Evolutionary conservation across 2,329 filamentous ascomycete species (phyloP).

Genomic region (Pleomassaria siparia): DNA sequence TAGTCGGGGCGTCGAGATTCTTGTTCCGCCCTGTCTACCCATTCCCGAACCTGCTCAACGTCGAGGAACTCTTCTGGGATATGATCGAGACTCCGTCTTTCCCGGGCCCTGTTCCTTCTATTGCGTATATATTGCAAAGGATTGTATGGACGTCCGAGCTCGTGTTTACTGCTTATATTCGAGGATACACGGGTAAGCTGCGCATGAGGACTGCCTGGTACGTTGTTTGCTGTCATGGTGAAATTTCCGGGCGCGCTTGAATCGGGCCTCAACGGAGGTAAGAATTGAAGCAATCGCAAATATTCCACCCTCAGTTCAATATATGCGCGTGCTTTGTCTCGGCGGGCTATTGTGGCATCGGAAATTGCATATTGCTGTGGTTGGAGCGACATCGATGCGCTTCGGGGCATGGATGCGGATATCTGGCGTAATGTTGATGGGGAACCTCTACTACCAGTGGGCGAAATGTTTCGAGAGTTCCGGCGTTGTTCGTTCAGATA

Average conservation of each 20-base stretch:
- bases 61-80: constrained; percentile 77
- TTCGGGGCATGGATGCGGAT: constrained; percentile 28
- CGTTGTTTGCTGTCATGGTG: constrained; percentile 40
- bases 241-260: constrained; percentile 46
- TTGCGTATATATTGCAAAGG: constrained; percentile 92
- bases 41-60: constrained; percentile 68
- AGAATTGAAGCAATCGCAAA: constrained; percentile 71
- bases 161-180: constrained; percentile 39
- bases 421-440: constrained; percentile 29
- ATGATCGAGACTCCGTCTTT: constrained; percentile 73
- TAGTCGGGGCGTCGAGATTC: constrained; percentile 44
- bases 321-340: constrained; percentile 80
- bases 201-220: constrained; percentile 45
- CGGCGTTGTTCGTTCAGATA: constrained; percentile 73
- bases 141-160: constrained; percentile 77
- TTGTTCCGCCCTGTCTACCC: constrained; percentile 71
- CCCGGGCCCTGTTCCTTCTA: constrained; percentile 77
- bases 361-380: constrained; percentile 66
- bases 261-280: constrained; percentile 70
- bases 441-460: constrained; percentile 48
- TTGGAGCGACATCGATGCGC: constrained; percentile 25
- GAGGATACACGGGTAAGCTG: constrained; percentile 42
- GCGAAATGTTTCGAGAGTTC: constrained; percentile 62
- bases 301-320: constrained; percentile 87
- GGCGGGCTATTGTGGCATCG: constrained; percentile 75